phyloP scores from a whole-genome alignment of 2,329 filamentous ascomycete species.

The Arthroderma sp. region DNA sequence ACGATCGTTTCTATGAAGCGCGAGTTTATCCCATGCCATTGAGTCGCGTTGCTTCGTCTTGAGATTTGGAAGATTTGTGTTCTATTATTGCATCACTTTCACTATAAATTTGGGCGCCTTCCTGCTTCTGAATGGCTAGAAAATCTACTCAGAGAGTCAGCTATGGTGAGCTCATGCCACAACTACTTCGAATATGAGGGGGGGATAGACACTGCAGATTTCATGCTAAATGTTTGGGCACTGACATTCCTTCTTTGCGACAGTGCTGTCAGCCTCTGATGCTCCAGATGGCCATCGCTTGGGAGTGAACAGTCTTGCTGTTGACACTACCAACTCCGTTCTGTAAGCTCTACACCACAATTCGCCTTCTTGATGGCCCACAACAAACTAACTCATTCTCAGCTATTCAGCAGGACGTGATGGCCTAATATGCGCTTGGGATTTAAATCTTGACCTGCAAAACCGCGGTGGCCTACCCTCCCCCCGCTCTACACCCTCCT shows the following conservation, averaged over 20 bases:
- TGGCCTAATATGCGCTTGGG: conserved; percentile 91
- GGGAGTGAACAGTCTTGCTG: conserved; percentile 85
- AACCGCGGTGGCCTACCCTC: conserved; percentile 18
- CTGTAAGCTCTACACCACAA: conserved; percentile 48
- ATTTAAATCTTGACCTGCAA: conserved; percentile 59
- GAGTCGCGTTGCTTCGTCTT: not conserved
- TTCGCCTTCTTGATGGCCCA: conserved; percentile 2
- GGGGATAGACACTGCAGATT: too few relatives aligned
- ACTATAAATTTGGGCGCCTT: too few relatives aligned
- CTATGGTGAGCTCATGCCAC: conserved; percentile 44
- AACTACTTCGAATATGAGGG: not conserved
- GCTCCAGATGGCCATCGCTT: conserved; percentile 75
- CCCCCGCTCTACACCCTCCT: conserved; percentile 18
- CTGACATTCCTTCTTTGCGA: conserved; percentile 3
- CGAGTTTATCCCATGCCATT: not conserved
- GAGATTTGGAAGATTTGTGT: too few relatives aligned
- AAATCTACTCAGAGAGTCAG: conserved; percentile 58
- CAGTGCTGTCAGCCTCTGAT: conserved; percentile 60
- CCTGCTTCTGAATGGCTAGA: conserved; percentile 42
- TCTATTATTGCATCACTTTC: too few relatives aligned
- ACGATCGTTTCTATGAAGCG: not conserved
- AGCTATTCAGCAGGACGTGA: conserved; percentile 95
- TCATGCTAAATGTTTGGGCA: not conserved
- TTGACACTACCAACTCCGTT: conserved; percentile 70
- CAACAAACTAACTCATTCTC: conserved; percentile 14